A percentile compares a stretch with the other conserved stretches of the same genome.
These are phyloP conservation scores for Nigrospora osmanthi DNA, from an alignment of 2,329 filamentous ascomycete species.

Conservation along the genomic window DNA sequence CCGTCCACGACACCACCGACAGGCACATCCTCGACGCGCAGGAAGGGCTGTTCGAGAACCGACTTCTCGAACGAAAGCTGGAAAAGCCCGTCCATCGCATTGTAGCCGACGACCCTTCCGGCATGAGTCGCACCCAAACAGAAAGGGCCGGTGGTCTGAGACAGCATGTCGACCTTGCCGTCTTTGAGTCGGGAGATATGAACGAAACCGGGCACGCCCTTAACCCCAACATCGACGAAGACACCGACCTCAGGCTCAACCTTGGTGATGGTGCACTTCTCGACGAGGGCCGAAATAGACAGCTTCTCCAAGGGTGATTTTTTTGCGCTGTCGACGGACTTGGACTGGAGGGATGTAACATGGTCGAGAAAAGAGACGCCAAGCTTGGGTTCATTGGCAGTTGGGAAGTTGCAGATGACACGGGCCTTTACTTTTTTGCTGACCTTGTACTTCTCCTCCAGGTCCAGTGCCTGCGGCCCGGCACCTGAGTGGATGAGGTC, in stretches of 20 bases:
- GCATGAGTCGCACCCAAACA: constrained; percentile 72
- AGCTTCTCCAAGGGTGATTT: constrained; percentile 49
- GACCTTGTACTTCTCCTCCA: constrained; percentile 72
- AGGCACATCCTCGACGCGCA: constrained; percentile 84
- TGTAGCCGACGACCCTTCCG: constrained; percentile 80
- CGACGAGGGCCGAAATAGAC: constrained; percentile 66
- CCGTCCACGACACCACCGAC: constrained; percentile 75
- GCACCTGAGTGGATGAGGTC: constrained; percentile 84
- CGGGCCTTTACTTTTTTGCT: constrained; percentile 80
- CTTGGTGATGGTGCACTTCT: constrained; percentile 70
- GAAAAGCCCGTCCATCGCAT: constrained; percentile 76
- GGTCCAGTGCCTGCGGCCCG: constrained; percentile 58
- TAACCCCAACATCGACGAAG: constrained; percentile 64
- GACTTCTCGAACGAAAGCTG: constrained; percentile 77
- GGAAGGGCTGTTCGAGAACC: constrained; percentile 78
- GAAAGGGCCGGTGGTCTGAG: constrained; percentile 68
- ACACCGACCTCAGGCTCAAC: constrained; percentile 76
- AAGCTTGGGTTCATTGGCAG: constrained; percentile 71
- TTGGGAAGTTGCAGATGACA: constrained; percentile 80
- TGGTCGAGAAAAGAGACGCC: constrained; percentile 87
- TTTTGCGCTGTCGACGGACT: constrained; percentile 32
- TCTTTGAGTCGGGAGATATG: constrained; percentile 93
- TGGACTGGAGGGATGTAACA: constrained; percentile 54
- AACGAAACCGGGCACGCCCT: constrained; percentile 73
- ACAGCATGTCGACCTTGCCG: constrained; percentile 77